These are phyloP conservation scores for Phlyctochytrium bullatum DNA, from an alignment of 192 early-diverging fungal genomes.

Conservation along the genomic window DNA sequence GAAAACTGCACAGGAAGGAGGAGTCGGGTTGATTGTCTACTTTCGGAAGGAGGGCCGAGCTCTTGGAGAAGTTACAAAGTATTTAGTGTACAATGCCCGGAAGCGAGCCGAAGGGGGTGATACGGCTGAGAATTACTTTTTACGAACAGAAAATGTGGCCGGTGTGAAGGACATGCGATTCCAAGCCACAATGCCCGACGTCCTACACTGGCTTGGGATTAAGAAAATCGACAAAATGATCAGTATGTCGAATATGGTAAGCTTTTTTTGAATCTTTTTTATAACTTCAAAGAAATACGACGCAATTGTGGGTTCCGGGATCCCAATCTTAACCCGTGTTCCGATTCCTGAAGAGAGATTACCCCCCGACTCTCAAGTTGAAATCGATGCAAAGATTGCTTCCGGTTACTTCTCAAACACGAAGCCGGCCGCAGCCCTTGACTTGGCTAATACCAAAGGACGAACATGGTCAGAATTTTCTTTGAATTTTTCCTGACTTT, in stretches of 20 bases:
- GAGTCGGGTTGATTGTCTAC: slow-evolving; percentile 92
- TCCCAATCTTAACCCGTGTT: slow-evolving; percentile 83
- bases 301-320: slow-evolving; percentile 82
- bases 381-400: slow-evolving; percentile 96
- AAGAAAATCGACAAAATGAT: slow-evolving; percentile 92
- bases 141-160: slow-evolving; percentile 79
- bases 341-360: slow-evolving; percentile 86
- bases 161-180: slow-evolving; percentile 95
- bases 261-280: slow-evolving; percentile 17
- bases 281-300: slow-evolving; percentile 77
- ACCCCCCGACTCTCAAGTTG: slow-evolving; percentile 86
- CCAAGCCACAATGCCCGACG: slow-evolving; percentile 96
- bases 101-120: slow-evolving; percentile 77
- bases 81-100: slow-evolving; percentile 92
- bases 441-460: slow-evolving; percentile 71
- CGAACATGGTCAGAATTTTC: slow-evolving; percentile 20
- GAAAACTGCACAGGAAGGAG: slow-evolving; percentile 84
- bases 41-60: slow-evolving; percentile 95
- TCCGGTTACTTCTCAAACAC: slow-evolving; percentile 86
- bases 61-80: slow-evolving; percentile 94
- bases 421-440: slow-evolving; percentile 51
- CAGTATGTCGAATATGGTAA: slow-evolving; percentile 48
- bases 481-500: background rate
- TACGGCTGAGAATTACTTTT: slow-evolving; percentile 85
- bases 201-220: slow-evolving; percentile 94